Conservation (phyloP, 495 filamentous ascomycete species). For the Penicillium nucicola region DNA sequence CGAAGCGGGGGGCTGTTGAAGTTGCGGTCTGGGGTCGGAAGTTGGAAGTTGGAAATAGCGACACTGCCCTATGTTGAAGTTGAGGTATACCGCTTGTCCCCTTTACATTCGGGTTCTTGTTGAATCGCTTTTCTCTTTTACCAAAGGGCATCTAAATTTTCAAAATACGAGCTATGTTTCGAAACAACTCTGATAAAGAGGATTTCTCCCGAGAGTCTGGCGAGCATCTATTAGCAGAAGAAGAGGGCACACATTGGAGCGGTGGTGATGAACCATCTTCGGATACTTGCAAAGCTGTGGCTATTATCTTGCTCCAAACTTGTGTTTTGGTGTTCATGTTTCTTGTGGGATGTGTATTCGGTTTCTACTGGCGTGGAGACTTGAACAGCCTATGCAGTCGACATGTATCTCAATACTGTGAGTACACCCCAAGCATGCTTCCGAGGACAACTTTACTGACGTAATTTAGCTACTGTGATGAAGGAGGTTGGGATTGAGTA, state of each 20-base stretch:
- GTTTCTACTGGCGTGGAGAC: slow-evolving; percentile 24
- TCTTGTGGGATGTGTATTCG: slow-evolving; percentile 14
- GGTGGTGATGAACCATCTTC: not conserved
- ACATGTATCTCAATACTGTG: slow-evolving; percentile 28
- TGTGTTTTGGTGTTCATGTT: slow-evolving; percentile 4
- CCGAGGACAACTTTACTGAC: not conserved
- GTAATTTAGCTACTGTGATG: slow-evolving; percentile 28
- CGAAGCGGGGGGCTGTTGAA: not conserved
- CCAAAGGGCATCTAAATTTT: not conserved
- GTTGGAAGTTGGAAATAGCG: not conserved
- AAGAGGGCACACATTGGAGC: slow-evolving; percentile 9
- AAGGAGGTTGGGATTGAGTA: slow-evolving; percentile 32
- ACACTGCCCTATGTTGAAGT: not conserved
- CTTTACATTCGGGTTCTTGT: not conserved
- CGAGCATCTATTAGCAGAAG: slow-evolving; percentile 15
- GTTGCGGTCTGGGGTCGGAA: slow-evolving; percentile 9
- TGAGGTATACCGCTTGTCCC: not conserved
- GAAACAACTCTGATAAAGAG: not conserved
- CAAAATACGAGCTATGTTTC: not conserved
- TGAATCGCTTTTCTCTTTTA: not conserved
- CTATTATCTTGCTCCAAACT: not conserved
- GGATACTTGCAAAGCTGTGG: not conserved
- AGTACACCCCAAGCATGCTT: not conserved
- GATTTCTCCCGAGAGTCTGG: not conserved
- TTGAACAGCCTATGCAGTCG: slow-evolving; percentile 13